Evolutionary conservation across 306 rosid species (phyloP), one percentile per base, ranked within the genome.

Genomic region (Cucurbita maxima): DNA sequence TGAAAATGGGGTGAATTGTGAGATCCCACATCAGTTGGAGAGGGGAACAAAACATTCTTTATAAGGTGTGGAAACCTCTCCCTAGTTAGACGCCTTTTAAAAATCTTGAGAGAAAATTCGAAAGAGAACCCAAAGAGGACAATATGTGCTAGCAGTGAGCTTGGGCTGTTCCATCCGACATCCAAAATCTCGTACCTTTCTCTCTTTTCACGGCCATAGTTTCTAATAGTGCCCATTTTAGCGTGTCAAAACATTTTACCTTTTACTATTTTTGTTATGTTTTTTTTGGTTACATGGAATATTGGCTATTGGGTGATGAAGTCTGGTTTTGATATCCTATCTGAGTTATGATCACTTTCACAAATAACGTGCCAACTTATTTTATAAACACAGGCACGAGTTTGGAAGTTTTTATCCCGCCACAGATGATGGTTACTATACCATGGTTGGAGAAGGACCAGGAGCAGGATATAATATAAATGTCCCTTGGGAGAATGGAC

Each of bases 401-500:
- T 86, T 73, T 76, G 99, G 99, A 72, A 76, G 47, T n/a, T 94
- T 89, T 70, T 94, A 94, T 88, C 99, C 99, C 3, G 77, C 85
- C 64, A 85, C 62, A 76, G 84, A 79, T 54, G 88, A 89, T 71
- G 99, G 99, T 40, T 87, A 58, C 77, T 94, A 94, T 77, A 82
- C 87, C 43, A 89, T 25, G 96, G 72, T 86, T 76, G 99, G 99
- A 73, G 86, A 81, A 83, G 97, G 96, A 79, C 79, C 80, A 6
- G 99, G 99, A 69, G 84, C 84, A 41, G 99, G 99, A 75, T 90
- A 85, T 85, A 94, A 82, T 72, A 85, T 94, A 79, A 94, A 94
- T 78, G 97, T 94, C 56, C 99, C 99, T 10, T 94, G 99, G 99
- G 99, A 91, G 86, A 89, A 89, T 77, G 96, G 84, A 54, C 71